A percentile compares a stretch with the other conserved stretches of the same genome.
Conservation (phyloP, 148 eudicot genomes). For the Diospyros lotus region DNA sequence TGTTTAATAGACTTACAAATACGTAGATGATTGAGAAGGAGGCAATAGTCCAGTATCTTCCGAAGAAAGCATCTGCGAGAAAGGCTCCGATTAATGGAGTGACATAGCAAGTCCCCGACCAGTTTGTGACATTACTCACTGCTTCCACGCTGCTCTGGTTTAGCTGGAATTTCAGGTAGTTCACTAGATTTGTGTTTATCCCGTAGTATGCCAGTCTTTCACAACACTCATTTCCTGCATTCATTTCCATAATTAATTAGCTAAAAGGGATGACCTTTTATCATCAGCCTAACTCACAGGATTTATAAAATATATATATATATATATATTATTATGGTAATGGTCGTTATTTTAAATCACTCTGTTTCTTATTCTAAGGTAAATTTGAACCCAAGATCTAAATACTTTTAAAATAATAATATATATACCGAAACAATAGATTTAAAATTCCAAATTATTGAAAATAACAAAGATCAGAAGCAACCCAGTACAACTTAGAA, state of each 20-base stretch:
- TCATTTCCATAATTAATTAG: not conserved
- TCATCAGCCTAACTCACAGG: too few species aligned
- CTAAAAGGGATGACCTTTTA: not conserved
- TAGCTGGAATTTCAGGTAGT: conserved; percentile 41
- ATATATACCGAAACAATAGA: too few species aligned
- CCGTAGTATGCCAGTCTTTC: conserved; percentile 85
- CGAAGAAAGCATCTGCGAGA: conserved; percentile 65
- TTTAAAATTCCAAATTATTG: too few species aligned
- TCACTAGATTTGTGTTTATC: conserved; percentile 68
- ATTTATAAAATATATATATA: not conserved
- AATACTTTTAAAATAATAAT: too few species aligned
- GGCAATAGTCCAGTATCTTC: conserved; percentile 76
- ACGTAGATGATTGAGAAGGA: conserved; percentile 53
- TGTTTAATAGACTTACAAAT: conserved; percentile 31
- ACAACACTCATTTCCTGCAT: conserved; percentile 57
- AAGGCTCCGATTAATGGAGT: conserved; percentile 74
- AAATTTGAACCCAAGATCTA: too few species aligned
- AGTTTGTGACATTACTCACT: conserved; percentile 54
- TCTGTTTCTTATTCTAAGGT: too few species aligned
- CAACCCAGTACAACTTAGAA: not conserved
- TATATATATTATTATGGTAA: not conserved
- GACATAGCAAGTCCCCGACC: conserved; percentile 78
- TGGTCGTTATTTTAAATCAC: too few species aligned
- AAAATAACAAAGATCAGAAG: not conserved
- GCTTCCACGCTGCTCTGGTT: conserved; percentile 47